Base-by-base conservation (phyloP, 2,329 filamentous ascomycete species). In the Aspergillus texensis region DNA sequence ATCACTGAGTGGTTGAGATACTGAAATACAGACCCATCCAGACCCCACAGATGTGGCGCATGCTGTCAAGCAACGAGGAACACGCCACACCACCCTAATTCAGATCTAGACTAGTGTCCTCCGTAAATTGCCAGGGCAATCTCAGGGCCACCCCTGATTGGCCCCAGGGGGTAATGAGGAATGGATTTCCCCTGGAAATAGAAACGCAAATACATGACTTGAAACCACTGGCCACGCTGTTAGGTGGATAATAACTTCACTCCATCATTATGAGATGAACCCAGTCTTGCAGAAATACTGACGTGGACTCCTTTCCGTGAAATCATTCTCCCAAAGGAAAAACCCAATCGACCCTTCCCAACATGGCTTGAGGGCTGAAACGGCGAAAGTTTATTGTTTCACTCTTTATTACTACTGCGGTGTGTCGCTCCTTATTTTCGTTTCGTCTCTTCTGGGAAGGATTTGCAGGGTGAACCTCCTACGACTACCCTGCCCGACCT, bases 281-380 rank as follows among this genome's bases (percentile, higher is more conserved):
- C 14, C 19, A n/a, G 8, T 6, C 9, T 9, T 19, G 16, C 14
- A n/a, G 16, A n/a, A 41, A 41, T 41, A 19, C 39, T 41, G 39
- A 19, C 39, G 19, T 41, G 1, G 39, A 41, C 39, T 41, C 39
- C 39, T 41, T n/a, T 41, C 16, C 3, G 16, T 41, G 34, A 16
- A 36, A 16, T 36, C 12, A 14, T 14, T 36, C 34, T 16, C 14
- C 34, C 2, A 16, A 16, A 6, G 34, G 2, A 8, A 16, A 36
- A 36, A 16, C 34, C 34, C 34, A 36, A 36, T 34, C 48, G 28
- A 21, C 28, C 28, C 48, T 34, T 52, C 48, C 48, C 48, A 52
- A 52, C 28, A 52, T 52, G 48, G 48, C 6, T 34, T 52, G 48
- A 52, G n/a, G 16, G 48, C 28, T 52, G 48, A 52, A 52, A 52